These are phyloP conservation scores for Salix exigua DNA, from an alignment of 345 rosid genomes.

Conservation along the genomic window DNA sequence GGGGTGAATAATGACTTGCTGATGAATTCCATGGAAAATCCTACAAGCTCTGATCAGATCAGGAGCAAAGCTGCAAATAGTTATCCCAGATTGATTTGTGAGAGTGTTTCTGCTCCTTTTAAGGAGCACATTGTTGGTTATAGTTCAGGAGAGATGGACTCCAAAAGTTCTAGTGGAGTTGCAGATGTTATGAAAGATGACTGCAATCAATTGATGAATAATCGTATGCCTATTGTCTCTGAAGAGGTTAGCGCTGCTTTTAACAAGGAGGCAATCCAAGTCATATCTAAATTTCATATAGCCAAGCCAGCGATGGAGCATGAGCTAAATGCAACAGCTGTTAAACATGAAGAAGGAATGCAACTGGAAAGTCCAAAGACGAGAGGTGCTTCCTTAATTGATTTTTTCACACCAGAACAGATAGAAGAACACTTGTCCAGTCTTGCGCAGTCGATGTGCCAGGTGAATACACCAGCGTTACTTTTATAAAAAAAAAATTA, in stretches of 20 bases:
- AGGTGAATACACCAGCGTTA: slow-evolving; percentile 26
- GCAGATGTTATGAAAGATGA: slow-evolving; percentile 9
- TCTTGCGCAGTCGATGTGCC: slow-evolving; percentile 26
- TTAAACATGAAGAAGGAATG: slow-evolving; percentile 15
- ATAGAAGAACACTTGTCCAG: slow-evolving; percentile 44
- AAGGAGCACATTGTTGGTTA: slow-evolving; percentile 11
- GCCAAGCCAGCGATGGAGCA: slow-evolving; percentile 2
- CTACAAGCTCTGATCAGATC: neutral
- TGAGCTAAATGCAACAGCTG: too few relatives aligned
- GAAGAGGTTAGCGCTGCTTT: slow-evolving; percentile 16
- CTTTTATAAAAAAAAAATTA: too few relatives aligned
- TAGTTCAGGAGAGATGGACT: slow-evolving; percentile 6
- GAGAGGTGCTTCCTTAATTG: slow-evolving; percentile 39
- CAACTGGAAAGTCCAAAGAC: slow-evolving; percentile 11
- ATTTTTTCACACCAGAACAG: slow-evolving; percentile 41
- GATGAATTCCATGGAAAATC: neutral
- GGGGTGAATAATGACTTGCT: slow-evolving; percentile 11
- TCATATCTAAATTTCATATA: neutral
- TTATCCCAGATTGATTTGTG: neutral
- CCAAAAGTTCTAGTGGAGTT: slow-evolving; percentile 4
- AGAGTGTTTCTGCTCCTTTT: neutral
- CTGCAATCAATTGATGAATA: neutral
- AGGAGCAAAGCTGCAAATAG: neutral
- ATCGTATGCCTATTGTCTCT: neutral
- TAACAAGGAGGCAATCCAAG: slow-evolving; percentile 10